Evolutionary conservation across 495 filamentous ascomycete genomes (phyloP).

Genomic region (Penicillium maclennaniae): DNA sequence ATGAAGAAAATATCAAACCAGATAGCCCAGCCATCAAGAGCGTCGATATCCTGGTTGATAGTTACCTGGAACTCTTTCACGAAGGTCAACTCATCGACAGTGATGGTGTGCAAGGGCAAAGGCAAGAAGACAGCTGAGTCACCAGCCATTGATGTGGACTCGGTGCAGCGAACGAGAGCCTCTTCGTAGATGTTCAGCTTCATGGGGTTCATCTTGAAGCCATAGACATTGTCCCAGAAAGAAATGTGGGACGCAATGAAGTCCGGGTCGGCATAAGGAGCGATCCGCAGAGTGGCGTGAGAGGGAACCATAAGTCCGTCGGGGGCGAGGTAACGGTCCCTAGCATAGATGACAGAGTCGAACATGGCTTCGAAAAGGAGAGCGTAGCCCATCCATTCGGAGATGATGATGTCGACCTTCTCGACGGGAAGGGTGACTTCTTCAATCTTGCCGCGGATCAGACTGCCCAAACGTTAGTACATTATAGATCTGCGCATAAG

Average conservation of each 20-base stretch:
- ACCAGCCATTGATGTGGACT: slow-evolving; percentile 40
- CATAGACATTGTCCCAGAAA: slow-evolving; percentile 68
- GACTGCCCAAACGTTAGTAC: slow-evolving; percentile 32
- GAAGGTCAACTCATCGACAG: slow-evolving; percentile 55
- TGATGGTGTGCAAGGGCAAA: slow-evolving; percentile 54
- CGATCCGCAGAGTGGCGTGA: slow-evolving; percentile 80
- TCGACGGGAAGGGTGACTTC: slow-evolving; percentile 75
- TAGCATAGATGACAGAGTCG: slow-evolving; percentile 84
- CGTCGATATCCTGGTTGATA: slow-evolving; percentile 50
- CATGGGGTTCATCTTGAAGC: slow-evolving; percentile 56
- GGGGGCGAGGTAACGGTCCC: slow-evolving; percentile 76
- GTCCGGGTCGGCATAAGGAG: slow-evolving; percentile 81
- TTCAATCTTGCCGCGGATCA: slow-evolving; percentile 85
- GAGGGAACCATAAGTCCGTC: slow-evolving; percentile 86
- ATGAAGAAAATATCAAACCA: slow-evolving; percentile 67
- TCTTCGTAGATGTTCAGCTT: slow-evolving; percentile 57
- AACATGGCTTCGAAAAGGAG: slow-evolving; percentile 94
- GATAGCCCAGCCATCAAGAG: slow-evolving; percentile 57
- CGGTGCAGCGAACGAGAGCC: slow-evolving; percentile 49
- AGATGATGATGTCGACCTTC: slow-evolving; percentile 91
- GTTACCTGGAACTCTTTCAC: slow-evolving; percentile 52
- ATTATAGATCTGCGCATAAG: background rate
- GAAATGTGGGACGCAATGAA: slow-evolving; percentile 61
- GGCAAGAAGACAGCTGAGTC: slow-evolving; percentile 50
- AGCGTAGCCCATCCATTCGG: slow-evolving; percentile 97